phyloP scores from a whole-genome alignment of 768 basidiomycete species.

The Boletus huronensis region DNA sequence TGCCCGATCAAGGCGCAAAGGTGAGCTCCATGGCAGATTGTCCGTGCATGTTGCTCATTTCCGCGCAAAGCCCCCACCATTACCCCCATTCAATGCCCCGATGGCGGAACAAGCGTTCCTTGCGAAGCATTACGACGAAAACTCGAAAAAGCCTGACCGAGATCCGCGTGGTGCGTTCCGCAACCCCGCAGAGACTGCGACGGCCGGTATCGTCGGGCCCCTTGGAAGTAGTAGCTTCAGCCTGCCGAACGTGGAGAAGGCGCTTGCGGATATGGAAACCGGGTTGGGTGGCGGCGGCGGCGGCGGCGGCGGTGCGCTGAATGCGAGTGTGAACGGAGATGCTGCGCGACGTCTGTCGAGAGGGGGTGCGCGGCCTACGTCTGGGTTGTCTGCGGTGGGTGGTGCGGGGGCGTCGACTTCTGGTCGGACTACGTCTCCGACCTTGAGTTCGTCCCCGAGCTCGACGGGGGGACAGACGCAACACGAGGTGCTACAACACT shows the following conservation, averaged over 20 bases:
- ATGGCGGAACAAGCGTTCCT: slow-evolving; percentile 91
- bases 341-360: slow-evolving; percentile 34
- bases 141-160: slow-evolving; percentile 83
- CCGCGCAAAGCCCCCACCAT: slow-evolving; percentile 49
- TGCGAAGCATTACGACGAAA: slow-evolving; percentile 85
- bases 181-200: slow-evolving; percentile 60
- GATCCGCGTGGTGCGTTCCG: slow-evolving; percentile 89
- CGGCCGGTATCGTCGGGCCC: slow-evolving; percentile 83
- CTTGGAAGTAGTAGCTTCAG: slow-evolving; percentile 84
- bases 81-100: slow-evolving; percentile 76
- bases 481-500: slow-evolving; percentile 82
- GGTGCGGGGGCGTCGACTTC: slow-evolving; percentile 31
- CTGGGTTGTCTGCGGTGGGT: slow-evolving; percentile 40
- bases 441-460: slow-evolving; percentile 37
- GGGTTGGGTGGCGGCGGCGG: slow-evolving; percentile 39
- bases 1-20: slow-evolving; percentile 73
- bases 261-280: slow-evolving; percentile 84
- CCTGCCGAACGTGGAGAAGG: slow-evolving; percentile 84
- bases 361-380: slow-evolving; percentile 24
- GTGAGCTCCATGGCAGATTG: slow-evolving; percentile 36
- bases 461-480: slow-evolving; percentile 59
- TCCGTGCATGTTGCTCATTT: neutral
- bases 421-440: slow-evolving; percentile 40
- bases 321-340: slow-evolving; percentile 34
- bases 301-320: slow-evolving; percentile 31